Conservation (phyloP, 768 basidiomycete species). For the Ephemerocybe angulata region DNA sequence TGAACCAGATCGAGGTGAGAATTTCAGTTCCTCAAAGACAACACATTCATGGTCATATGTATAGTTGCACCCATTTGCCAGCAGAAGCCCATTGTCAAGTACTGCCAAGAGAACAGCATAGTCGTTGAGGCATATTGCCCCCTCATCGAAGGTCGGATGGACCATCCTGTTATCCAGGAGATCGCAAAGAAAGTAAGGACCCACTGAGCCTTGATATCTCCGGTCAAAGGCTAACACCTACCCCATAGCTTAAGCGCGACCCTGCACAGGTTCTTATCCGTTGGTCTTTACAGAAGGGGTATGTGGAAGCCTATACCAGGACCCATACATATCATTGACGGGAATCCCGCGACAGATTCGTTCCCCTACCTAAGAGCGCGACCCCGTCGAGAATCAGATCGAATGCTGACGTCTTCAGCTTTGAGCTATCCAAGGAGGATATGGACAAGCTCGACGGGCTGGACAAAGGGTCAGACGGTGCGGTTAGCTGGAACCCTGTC, state of each 20-base stretch:
- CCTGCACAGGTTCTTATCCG: slow-evolving; percentile 80
- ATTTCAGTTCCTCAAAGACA: not conserved
- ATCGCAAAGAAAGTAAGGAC: slow-evolving; percentile 9
- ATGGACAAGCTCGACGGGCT: slow-evolving; percentile 9
- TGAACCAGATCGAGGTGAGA: slow-evolving; percentile 73
- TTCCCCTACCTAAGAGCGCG: slow-evolving; percentile 10
- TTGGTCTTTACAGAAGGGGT: slow-evolving; percentile 89
- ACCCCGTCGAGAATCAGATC: slow-evolving; percentile 11
- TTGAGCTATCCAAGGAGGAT: slow-evolving; percentile 10
- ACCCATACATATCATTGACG: no score
- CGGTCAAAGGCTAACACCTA: not conserved
- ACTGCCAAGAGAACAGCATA: slow-evolving; percentile 56
- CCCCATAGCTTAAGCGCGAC: slow-evolving; percentile 49
- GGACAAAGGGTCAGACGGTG: not conserved
- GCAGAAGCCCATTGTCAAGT: slow-evolving; percentile 70
- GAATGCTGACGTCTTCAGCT: slow-evolving; percentile 9
- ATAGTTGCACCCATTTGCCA: slow-evolving; percentile 78
- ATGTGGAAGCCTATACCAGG: no score
- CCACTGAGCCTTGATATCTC: not conserved
- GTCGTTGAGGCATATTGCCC: slow-evolving; percentile 68
- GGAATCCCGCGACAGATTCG: no score
- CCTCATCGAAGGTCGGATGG: slow-evolving; percentile 46
- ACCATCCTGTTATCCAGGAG: slow-evolving; percentile 6
- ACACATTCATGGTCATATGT: not conserved
- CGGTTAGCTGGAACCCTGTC: slow-evolving; percentile 12